Percentiles rank a stretch among this genome's conserved stretches.
These are phyloP conservation scores for Tylopilus sp. DNA, from an alignment of 768 basidiomycete species.

Conservation along the genomic window DNA sequence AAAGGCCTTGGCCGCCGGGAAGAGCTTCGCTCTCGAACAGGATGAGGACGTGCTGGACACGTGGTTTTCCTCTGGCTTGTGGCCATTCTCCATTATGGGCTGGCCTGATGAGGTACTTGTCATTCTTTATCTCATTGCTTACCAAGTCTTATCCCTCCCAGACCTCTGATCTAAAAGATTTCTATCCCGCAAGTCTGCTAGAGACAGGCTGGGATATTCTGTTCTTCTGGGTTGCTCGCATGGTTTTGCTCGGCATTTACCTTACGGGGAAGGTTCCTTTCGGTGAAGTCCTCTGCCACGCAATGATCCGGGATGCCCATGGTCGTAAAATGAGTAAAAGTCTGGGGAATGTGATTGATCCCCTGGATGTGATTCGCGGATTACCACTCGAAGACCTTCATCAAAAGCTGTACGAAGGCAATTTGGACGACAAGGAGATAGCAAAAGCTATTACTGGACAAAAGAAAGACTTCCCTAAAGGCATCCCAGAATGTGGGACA, in stretches of 20 bases:
- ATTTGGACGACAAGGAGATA: slow-evolving; percentile 92
- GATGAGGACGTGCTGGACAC: slow-evolving; percentile 98
- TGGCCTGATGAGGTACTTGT: slow-evolving; percentile 87
- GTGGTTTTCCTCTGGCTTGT: slow-evolving; percentile 97
- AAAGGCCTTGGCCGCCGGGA: slow-evolving; percentile 61
- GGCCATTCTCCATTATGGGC: slow-evolving; percentile 97
- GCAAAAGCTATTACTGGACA: slow-evolving; percentile 88
- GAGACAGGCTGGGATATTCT: slow-evolving; percentile 99
- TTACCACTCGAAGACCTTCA: slow-evolving; percentile 76
- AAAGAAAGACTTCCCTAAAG: slow-evolving; percentile 99
- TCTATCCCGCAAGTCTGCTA: slow-evolving; percentile 87
- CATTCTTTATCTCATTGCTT: not conserved
- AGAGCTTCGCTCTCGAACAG: slow-evolving; percentile 75
- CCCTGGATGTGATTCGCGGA: slow-evolving; percentile 91
- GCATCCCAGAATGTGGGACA: slow-evolving; percentile 97
- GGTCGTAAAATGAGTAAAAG: slow-evolving; percentile 99
- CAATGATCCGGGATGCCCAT: slow-evolving; percentile 98
- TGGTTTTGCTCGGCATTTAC: slow-evolving; percentile 89
- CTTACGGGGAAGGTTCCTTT: slow-evolving; percentile 93
- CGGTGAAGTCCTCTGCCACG: slow-evolving; percentile 93
- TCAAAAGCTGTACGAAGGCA: slow-evolving; percentile 83
- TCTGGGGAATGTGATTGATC: slow-evolving; percentile 96
- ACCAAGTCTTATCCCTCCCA: slow-evolving; percentile 26
- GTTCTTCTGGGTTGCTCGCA: slow-evolving; percentile 99
- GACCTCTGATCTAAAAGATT: slow-evolving; percentile 75